These are phyloP conservation scores for Melanopsichium pennsylvanicum DNA, from an alignment of 1,284 basidiomycete genomes.

Conservation along the genomic window DNA sequence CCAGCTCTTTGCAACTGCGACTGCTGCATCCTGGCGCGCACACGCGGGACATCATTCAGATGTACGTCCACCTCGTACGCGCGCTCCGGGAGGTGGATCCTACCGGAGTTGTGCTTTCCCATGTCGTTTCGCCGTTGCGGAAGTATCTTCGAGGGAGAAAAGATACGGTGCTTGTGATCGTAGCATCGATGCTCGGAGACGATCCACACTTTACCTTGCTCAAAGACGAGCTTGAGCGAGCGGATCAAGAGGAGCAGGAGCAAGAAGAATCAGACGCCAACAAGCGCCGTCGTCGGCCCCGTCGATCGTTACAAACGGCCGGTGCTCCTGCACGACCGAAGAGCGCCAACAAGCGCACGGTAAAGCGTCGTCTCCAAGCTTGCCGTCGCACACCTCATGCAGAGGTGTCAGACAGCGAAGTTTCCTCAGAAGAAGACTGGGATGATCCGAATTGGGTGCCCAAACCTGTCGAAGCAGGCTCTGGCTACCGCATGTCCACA, in stretches of 20 bases:
- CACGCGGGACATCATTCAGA: slow-evolving; percentile 86
- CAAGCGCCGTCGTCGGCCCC: slow-evolving; percentile 16
- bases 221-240: slow-evolving; percentile 53
- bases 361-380: slow-evolving; percentile 5
- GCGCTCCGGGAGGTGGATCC: slow-evolving; percentile 90
- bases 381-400: slow-evolving; percentile 3
- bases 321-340: neutral
- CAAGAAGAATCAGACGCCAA: slow-evolving; percentile 10
- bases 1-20: slow-evolving; percentile 71
- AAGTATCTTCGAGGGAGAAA: slow-evolving; percentile 53
- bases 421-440: slow-evolving; percentile 45
- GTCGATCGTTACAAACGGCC: slow-evolving; percentile 15
- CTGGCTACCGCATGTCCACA: slow-evolving; percentile 55
- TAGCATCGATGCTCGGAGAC: slow-evolving; percentile 60
- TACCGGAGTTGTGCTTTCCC: slow-evolving; percentile 80
- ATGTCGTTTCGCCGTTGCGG: slow-evolving; percentile 57
- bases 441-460: slow-evolving; percentile 51
- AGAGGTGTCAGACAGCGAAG: slow-evolving; percentile 31
- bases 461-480: slow-evolving; percentile 51
- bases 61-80: slow-evolving; percentile 94
- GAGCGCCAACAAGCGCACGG: slow-evolving; percentile 4
- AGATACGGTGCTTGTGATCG: slow-evolving; percentile 61
- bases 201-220: slow-evolving; percentile 57
- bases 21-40: slow-evolving; percentile 95
- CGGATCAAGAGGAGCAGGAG: slow-evolving; percentile 37